Evolutionary conservation across 371 early-diverging fungal species (phyloP).

Genomic region (Phascolomyces articulosus): DNA sequence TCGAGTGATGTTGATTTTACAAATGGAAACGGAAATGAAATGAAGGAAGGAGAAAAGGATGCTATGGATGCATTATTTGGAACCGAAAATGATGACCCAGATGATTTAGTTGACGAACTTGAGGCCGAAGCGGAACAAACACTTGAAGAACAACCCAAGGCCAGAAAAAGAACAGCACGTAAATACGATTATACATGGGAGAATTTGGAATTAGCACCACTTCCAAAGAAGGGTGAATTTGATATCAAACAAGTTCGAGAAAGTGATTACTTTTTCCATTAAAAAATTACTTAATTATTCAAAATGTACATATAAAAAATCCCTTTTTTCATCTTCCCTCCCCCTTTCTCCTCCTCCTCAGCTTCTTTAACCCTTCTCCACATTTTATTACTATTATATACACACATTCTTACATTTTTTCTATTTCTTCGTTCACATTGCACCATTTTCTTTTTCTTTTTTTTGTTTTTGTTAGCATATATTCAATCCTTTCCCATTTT

Average conservation of each 20-base stretch:
- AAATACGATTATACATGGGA: constrained; percentile 65
- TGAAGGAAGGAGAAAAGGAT: constrained; percentile 29
- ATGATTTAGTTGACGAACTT: constrained; percentile 11
- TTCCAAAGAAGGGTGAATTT: constrained; percentile 87
- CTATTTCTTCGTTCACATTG: background rate
- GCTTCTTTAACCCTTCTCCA: background rate
- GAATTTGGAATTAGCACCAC: constrained; percentile 69
- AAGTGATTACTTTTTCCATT: constrained; percentile 92
- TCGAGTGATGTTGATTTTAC: constrained; percentile 24
- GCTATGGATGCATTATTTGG: constrained; percentile 41
- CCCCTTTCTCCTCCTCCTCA: background rate
- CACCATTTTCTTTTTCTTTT: background rate
- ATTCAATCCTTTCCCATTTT: too few relatives aligned
- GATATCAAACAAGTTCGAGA: constrained; percentile 79
- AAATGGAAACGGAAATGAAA: constrained; percentile 1
- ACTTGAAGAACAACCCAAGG: background rate
- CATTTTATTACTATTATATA: too few relatives aligned
- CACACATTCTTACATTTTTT: too few relatives aligned
- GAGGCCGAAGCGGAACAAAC: constrained; percentile 23
- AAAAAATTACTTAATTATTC: constrained; percentile 7
- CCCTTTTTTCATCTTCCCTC: background rate
- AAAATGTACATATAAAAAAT: constrained; percentile 6
- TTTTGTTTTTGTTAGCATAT: background rate
- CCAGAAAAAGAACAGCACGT: constrained; percentile 9
- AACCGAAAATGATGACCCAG: constrained; percentile 13